These are phyloP conservation scores for Middelhovenomyces tepae DNA, from an alignment of 805 yeast species.

Conservation along the genomic window DNA sequence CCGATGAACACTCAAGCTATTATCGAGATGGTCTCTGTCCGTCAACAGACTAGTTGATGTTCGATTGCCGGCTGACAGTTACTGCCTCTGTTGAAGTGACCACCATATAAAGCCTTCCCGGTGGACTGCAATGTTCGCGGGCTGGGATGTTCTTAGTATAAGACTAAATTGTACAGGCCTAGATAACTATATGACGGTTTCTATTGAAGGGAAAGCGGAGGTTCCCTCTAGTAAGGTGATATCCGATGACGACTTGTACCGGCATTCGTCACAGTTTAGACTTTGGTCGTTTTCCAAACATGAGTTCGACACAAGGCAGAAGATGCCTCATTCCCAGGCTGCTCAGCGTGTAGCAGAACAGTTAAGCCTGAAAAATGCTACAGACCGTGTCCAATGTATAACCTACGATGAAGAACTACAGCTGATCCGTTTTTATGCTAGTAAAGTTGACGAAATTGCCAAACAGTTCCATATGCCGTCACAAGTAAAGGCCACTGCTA, in stretches of 20 bases:
- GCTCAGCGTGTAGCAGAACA: conserved; percentile 26
- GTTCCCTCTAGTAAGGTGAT: too few species aligned
- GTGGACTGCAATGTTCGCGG: too few species aligned
- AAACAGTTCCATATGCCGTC: conserved; percentile 74
- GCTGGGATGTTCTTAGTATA: too few species aligned
- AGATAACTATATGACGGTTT: too few species aligned
- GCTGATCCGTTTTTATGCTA: conserved; percentile 62
- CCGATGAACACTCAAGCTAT: too few species aligned
- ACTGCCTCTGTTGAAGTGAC: too few species aligned
- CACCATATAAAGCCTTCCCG: too few species aligned
- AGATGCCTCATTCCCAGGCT: conserved; percentile 50
- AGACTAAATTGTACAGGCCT: too few species aligned
- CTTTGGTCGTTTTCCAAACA: conserved; percentile 74
- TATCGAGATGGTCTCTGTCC: too few species aligned
- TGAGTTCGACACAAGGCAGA: conserved; percentile 42
- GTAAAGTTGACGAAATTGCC: conserved; percentile 62
- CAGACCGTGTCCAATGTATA: conserved; percentile 37
- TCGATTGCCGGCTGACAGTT: too few species aligned
- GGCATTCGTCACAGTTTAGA: conserved; percentile 77
- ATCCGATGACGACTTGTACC: conserved; percentile 77
- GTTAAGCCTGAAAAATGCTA: conserved; percentile 14
- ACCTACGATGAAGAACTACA: conserved; percentile 61
- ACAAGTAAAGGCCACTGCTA: conserved; percentile 80
- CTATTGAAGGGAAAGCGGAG: too few species aligned
- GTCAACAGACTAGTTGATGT: too few species aligned